Evolutionary conservation across 306 rosid species (phyloP).

Genomic region (Lathyrus aphaca): DNA sequence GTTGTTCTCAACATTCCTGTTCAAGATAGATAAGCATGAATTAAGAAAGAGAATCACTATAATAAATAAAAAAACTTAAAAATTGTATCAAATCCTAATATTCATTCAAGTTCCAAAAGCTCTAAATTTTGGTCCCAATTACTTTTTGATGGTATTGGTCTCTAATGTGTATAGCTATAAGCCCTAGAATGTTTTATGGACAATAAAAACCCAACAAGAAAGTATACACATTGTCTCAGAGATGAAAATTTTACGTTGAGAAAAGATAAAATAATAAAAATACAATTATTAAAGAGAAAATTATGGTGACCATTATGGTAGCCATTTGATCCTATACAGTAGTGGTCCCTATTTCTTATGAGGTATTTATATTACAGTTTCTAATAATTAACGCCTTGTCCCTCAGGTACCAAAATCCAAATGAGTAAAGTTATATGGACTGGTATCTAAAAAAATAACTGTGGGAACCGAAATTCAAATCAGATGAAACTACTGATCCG

Average conservation of each 20-base stretch:
- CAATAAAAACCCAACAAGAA: not conserved
- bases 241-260: too few relatives aligned
- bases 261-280: too few relatives aligned
- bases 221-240: not conserved
- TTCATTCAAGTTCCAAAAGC: slow-evolving; percentile 7
- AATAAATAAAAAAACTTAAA: not conserved
- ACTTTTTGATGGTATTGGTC: not conserved
- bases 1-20: slow-evolving; percentile 89
- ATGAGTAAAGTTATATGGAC: slow-evolving; percentile 2
- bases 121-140: not conserved
- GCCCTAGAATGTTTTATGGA: not conserved
- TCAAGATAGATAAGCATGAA: slow-evolving; percentile 34
- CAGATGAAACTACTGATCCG: slow-evolving; percentile 1
- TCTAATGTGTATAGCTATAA: not conserved
- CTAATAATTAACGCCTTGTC: not conserved
- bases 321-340: not conserved
- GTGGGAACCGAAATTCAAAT: slow-evolving; percentile 3
- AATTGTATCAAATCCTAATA: slow-evolving; percentile 14
- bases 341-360: not conserved
- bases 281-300: too few relatives aligned
- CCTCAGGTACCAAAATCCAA: slow-evolving; percentile 12
- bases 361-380: not conserved
- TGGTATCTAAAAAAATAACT: not conserved
- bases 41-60: slow-evolving; percentile 13
- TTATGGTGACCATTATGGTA: too few relatives aligned